These are phyloP conservation scores for Penicillium nucicola DNA, from an alignment of 495 filamentous ascomycete genomes.

Conservation along the genomic window DNA sequence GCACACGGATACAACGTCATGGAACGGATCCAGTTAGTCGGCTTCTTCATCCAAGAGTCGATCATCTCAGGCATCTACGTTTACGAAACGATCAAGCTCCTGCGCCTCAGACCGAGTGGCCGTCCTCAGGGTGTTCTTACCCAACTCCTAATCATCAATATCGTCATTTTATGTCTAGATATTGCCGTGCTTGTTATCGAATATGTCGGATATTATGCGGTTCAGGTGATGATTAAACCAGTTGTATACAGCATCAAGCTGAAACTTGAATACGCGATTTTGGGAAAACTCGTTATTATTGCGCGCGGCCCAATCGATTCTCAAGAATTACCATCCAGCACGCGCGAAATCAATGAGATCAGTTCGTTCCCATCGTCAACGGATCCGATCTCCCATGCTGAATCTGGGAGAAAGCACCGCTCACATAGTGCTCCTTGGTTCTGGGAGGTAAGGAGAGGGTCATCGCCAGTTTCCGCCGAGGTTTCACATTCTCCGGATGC, in stretches of 20 bases:
- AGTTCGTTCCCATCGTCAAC: slow-evolving; percentile 7
- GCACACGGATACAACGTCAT: slow-evolving; percentile 42
- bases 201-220: slow-evolving; percentile 43
- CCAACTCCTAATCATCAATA: slow-evolving; percentile 48
- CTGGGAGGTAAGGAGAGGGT: not conserved
- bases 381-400: not conserved
- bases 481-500: slow-evolving; percentile 2
- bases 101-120: slow-evolving; percentile 33
- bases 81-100: slow-evolving; percentile 45
- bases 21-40: slow-evolving; percentile 52
- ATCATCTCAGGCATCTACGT: slow-evolving; percentile 57
- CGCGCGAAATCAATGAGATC: slow-evolving; percentile 15
- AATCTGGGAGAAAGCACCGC: not conserved
- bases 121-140: slow-evolving; percentile 31
- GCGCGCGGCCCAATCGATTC: slow-evolving; percentile 11
- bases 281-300: slow-evolving; percentile 46
- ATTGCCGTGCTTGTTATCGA: slow-evolving; percentile 43
- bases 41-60: slow-evolving; percentile 54
- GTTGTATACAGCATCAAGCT: slow-evolving; percentile 53
- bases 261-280: slow-evolving; percentile 51
- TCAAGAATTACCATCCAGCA: slow-evolving; percentile 14
- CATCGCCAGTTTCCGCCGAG: not conserved
- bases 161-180: slow-evolving; percentile 50
- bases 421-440: slow-evolving; percentile 17
- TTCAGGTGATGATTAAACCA: slow-evolving; percentile 50